A percentile compares a stretch with the other conserved stretches of the same genome.
Conservation (phyloP, 257 asterid genomes). For the Lycium barbarum region DNA sequence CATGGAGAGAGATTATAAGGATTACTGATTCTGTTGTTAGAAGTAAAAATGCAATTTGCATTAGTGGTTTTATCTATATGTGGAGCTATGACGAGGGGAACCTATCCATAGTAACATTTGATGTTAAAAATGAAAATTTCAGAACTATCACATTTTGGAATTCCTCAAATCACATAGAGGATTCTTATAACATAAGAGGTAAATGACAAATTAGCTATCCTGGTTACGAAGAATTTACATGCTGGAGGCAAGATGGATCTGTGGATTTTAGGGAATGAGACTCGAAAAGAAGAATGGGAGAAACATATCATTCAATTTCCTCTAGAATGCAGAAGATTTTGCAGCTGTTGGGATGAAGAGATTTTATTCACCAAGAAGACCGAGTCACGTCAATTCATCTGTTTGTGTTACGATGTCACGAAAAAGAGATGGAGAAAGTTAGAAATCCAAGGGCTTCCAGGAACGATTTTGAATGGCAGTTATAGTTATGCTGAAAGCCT, state of each 20-base stretch:
- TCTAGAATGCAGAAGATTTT: neutral
- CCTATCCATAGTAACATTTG: neutral
- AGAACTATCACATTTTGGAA: neutral
- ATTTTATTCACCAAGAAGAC: neutral
- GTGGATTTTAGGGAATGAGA: too few relatives aligned
- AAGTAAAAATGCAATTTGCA: neutral
- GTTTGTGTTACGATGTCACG: neutral
- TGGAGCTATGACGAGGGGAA: neutral
- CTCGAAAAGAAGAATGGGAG: too few relatives aligned
- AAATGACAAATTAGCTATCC: neutral
- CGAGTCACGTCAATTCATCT: neutral
- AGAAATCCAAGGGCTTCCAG: neutral
- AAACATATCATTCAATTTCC: too few relatives aligned
- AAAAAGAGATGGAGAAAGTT: neutral
- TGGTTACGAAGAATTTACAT: neutral
- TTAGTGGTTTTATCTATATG: neutral
- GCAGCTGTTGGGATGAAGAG: neutral
- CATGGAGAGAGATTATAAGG: too few relatives aligned
- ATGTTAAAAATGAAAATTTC: neutral
- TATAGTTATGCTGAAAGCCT: neutral
- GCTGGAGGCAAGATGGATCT: too few relatives aligned
- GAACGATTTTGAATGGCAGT: neutral
- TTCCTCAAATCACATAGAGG: neutral
- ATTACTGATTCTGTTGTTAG: neutral
- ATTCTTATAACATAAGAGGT: neutral